Evolutionary conservation across 2,329 filamentous ascomycete species (phyloP).

Genomic region (Sclerotinia spermophila): DNA sequence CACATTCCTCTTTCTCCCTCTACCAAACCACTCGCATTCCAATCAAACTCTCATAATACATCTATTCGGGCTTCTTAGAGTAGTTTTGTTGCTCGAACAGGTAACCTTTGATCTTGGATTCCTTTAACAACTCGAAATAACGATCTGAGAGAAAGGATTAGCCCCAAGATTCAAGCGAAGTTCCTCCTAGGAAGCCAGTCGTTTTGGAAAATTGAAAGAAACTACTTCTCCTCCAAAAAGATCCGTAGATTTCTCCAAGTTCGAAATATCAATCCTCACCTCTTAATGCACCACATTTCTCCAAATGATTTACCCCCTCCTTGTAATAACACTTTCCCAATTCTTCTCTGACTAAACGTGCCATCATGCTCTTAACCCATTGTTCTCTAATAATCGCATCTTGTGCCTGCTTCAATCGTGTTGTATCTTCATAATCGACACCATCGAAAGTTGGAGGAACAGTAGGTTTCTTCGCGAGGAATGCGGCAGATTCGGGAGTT

Average conservation of each 20-base stretch:
- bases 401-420: constrained; percentile 75
- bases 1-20: too few species aligned
- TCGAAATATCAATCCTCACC: constrained; percentile 51
- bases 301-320: constrained; percentile 82
- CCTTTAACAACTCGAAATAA: constrained; percentile 74
- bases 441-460: constrained; percentile 82
- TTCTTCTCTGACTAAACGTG: constrained; percentile 75
- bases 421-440: constrained; percentile 81
- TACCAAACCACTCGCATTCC: neutral
- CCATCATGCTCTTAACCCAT: constrained; percentile 90
- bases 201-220: neutral
- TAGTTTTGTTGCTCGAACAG: constrained; percentile 79
- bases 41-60: neutral
- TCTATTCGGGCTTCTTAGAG: constrained; percentile 45
- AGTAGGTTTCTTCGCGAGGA: constrained; percentile 78
- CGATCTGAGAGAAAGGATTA: constrained; percentile 52
- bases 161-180: neutral
- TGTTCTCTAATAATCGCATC: constrained; percentile 80
- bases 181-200: neutral
- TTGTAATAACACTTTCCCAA: constrained; percentile 80
- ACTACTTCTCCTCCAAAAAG: neutral
- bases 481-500: constrained; percentile 76
- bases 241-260: neutral
- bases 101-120: constrained; percentile 74
- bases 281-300: constrained; percentile 79